These are phyloP conservation scores for Cornus kousa DNA, from an alignment of 148 eudicot genomes.

Conservation along the genomic window DNA sequence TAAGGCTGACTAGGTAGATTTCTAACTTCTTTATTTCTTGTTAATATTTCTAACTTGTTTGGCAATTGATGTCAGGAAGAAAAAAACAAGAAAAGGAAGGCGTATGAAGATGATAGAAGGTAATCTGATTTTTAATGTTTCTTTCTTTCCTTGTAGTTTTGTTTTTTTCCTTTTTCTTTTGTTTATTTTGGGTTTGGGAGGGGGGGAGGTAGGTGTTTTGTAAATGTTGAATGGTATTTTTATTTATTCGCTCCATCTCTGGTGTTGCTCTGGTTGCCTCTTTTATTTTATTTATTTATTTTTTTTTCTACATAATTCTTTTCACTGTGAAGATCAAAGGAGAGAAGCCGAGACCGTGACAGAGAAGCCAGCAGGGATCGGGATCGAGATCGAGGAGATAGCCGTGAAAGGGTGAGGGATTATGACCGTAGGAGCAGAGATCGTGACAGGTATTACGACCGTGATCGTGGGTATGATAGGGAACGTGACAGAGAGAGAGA, in stretches of 20 bases:
- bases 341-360: conserved; percentile 65
- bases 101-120: conserved; percentile 77
- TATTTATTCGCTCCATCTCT: too few relatives aligned
- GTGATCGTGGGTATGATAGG: conserved; percentile 58
- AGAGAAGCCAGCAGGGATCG: conserved; percentile 66
- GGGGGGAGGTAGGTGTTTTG: neutral
- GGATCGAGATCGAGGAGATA: conserved; percentile 60
- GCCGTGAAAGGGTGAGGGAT: conserved; percentile 60
- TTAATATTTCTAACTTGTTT: conserved; percentile 9
- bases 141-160: too few relatives aligned
- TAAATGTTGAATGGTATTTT: too few relatives aligned
- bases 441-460: conserved; percentile 58
- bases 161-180: too few relatives aligned
- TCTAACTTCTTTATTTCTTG: too few relatives aligned
- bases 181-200: neutral
- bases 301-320: neutral
- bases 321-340: conserved; percentile 61
- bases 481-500: conserved; percentile 71
- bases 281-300: too few relatives aligned
- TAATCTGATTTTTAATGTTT: conserved; percentile 10
- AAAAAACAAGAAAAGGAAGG: conserved; percentile 65
- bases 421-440: conserved; percentile 73
- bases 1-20: too few relatives aligned
- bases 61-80: conserved; percentile 61
- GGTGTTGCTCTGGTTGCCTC: neutral